Evolutionary conservation across 345 rosid species (phyloP).

Genomic region (Melaleuca quinquenervia): DNA sequence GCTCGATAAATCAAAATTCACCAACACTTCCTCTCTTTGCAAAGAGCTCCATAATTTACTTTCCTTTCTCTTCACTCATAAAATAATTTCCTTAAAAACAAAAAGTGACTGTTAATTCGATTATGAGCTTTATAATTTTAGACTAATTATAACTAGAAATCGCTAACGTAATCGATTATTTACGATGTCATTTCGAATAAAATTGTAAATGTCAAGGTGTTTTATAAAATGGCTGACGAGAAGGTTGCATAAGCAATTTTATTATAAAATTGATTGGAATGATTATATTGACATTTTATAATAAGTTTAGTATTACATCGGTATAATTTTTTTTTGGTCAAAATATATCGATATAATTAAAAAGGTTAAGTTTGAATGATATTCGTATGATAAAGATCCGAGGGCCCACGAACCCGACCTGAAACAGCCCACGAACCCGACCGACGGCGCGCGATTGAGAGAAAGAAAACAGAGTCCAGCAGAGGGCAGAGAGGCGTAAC

Average conservation of each 20-base stretch:
- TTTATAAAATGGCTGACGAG: too few species aligned
- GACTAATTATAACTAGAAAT: rapidly evolving
- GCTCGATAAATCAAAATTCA: neutral
- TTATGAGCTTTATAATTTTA: too few species aligned
- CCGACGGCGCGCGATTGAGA: neutral
- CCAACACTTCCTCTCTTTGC: neutral
- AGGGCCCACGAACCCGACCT: neutral
- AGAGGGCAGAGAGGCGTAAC: neutral
- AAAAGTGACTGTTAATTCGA: too few species aligned
- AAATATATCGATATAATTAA: neutral
- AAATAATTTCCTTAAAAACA: too few species aligned
- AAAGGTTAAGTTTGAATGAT: neutral
- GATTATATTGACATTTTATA: neutral
- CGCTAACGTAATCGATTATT: too few species aligned
- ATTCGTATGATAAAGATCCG: too few species aligned
- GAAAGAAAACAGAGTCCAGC: neutral
- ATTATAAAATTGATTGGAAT: rapidly evolving
- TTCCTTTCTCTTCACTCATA: neutral
- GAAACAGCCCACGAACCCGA: neutral
- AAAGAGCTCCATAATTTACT: neutral
- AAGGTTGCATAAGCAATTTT: neutral
- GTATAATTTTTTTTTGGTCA: too few species aligned
- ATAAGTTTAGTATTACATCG: rapidly evolving
- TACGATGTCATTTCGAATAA: too few species aligned
- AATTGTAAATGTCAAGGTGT: too few species aligned